Percentiles rank a stretch among this genome's conserved stretches.
Evolutionary conservation across 768 basidiomycete genomes (phyloP).

Genomic region (Mycena leptocephala): DNA sequence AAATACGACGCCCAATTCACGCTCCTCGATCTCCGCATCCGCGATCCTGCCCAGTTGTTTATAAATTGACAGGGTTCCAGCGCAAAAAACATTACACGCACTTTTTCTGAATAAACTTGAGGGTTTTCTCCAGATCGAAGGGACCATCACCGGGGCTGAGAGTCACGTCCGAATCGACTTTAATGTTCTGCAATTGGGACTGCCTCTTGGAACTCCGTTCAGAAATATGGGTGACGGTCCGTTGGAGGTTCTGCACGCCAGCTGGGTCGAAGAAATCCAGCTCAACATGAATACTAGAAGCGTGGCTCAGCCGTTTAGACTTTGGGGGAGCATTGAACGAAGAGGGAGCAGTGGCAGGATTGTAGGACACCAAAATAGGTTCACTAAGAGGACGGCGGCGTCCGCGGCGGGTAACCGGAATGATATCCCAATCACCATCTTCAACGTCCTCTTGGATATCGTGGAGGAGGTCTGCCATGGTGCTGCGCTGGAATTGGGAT

Average conservation of each 20-base stretch:
- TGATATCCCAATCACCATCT: too few relatives aligned
- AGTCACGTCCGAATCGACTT: conserved; percentile 37
- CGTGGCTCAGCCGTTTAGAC: too few relatives aligned
- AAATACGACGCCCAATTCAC: conserved; percentile 68
- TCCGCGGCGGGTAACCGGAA: too few relatives aligned
- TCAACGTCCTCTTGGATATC: too few relatives aligned
- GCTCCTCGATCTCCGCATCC: conserved; percentile 48
- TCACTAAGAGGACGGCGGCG: not conserved
- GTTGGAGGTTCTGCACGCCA: conserved; percentile 53
- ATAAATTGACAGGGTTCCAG: not conserved
- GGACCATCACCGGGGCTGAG: conserved; percentile 42
- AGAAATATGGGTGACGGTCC: conserved; percentile 38
- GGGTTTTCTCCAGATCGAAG: conserved; percentile 49
- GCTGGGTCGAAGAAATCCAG: conserved; percentile 64
- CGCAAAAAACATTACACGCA: conserved; percentile 25
- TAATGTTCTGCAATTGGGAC: not conserved
- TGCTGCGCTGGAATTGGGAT: not conserved
- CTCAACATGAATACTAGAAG: conserved; percentile 48
- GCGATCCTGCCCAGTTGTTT: conserved; percentile 46
- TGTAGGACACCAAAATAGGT: not conserved
- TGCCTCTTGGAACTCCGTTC: conserved; percentile 7
- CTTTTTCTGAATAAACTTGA: conserved; percentile 45
- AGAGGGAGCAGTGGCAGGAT: too few relatives aligned
- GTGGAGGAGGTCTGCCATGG: not conserved
- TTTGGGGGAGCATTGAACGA: too few relatives aligned